phyloP scores from a whole-genome alignment of 306 rosid genomes.

The Rosa multiflora region DNA sequence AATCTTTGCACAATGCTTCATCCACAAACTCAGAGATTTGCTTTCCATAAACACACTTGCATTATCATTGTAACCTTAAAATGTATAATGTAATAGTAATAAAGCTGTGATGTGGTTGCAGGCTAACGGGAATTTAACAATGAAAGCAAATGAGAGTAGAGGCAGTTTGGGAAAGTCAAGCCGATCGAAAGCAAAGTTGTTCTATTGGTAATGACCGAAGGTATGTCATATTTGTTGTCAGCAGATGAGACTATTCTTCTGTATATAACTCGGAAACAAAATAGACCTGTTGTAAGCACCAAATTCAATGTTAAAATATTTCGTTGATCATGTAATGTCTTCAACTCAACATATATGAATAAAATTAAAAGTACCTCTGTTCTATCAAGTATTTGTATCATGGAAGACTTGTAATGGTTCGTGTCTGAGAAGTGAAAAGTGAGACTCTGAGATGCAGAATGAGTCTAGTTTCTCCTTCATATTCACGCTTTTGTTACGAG shows the following conservation, averaged over 20 bases:
- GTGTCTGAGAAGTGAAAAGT: neutral
- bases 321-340: neutral
- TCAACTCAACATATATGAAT: neutral
- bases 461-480: no score
- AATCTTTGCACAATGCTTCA: neutral
- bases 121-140: slow-evolving; percentile 46
- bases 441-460: neutral
- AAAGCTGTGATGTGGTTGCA: slow-evolving; percentile 31
- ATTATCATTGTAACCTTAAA: no score
- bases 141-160: slow-evolving; percentile 27
- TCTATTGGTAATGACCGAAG: neutral
- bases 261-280: neutral
- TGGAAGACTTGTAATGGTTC: neutral
- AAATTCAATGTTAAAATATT: neutral
- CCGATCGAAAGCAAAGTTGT: slow-evolving; percentile 31
- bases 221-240: neutral
- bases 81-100: slow-evolving; percentile 3
- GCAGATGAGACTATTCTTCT: neutral
- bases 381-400: neutral
- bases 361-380: neutral
- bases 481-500: no score
- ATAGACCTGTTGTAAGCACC: neutral
- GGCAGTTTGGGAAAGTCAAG: slow-evolving; percentile 26
- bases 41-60: neutral
- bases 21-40: neutral